phyloP scores from a whole-genome alignment of 2,329 filamentous ascomycete genomes.

The Diaporthe sp. region DNA sequence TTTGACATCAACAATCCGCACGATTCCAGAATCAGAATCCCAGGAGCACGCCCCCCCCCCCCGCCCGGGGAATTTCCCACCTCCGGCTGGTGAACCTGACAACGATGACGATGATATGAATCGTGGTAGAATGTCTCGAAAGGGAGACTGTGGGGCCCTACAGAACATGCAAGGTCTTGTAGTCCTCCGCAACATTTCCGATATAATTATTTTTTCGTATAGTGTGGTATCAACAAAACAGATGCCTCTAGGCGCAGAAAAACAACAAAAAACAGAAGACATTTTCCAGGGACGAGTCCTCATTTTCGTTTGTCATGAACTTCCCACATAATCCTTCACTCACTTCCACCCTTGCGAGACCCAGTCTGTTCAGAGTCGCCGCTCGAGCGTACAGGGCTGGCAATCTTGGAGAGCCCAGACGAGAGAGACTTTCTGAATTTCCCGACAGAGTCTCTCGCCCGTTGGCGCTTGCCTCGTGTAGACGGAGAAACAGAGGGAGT shows the following conservation, averaged over 20 bases:
- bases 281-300: not conserved
- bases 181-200: not conserved
- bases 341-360: not conserved
- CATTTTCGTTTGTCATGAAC: not conserved
- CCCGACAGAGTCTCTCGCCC: constrained; percentile 31
- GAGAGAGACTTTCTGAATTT: constrained; percentile 33
- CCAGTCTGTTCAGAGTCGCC: not conserved
- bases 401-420: constrained; percentile 30
- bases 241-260: too few species aligned
- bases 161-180: not conserved
- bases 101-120: not conserved
- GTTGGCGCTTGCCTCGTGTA: constrained; percentile 32
- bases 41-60: not conserved
- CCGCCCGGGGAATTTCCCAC: not conserved
- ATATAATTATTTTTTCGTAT: not conserved
- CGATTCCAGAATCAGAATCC: not conserved
- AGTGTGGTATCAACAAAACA: constrained; percentile 10
- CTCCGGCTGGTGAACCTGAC: not conserved
- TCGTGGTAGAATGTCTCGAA: not conserved
- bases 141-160: not conserved
- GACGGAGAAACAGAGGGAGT: constrained; percentile 18
- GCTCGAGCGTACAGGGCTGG: constrained; percentile 27
- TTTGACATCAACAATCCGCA: not conserved
- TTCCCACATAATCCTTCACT: not conserved
- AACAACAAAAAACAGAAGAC: not conserved